phyloP scores from a whole-genome alignment of 805 yeast genomes.

The Ogataea parapolymorpha region DNA sequence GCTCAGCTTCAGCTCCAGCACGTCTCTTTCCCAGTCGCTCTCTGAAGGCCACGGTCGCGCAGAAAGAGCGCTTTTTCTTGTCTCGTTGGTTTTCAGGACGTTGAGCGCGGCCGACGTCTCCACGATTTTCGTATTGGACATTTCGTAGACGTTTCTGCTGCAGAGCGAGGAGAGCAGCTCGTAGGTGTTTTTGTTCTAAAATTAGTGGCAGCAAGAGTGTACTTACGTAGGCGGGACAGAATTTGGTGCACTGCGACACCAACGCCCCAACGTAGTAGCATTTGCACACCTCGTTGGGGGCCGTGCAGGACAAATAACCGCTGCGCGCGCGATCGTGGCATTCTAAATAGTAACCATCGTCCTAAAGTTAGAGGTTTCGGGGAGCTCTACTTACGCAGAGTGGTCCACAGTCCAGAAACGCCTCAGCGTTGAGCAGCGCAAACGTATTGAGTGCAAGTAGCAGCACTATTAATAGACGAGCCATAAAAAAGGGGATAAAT shows the following conservation, averaged over 20 bases:
- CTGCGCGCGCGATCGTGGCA: slow-evolving; percentile 23
- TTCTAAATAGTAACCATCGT: slow-evolving; percentile 22
- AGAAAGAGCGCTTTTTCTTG: slow-evolving; percentile 5
- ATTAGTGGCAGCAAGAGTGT: background rate
- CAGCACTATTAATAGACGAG: background rate
- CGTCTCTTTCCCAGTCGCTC: slow-evolving; percentile 21
- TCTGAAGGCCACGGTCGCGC: slow-evolving; percentile 21
- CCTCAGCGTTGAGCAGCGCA: slow-evolving; percentile 15
- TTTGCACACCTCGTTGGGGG: slow-evolving; percentile 24
- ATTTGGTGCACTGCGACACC: slow-evolving; percentile 21
- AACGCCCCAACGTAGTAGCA: slow-evolving; percentile 29
- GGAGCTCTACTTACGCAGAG: slow-evolving; percentile 18
- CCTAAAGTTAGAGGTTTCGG: slow-evolving; percentile 14
- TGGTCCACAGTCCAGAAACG: slow-evolving; percentile 23
- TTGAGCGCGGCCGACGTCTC: slow-evolving; percentile 4
- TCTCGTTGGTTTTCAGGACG: slow-evolving; percentile 4
- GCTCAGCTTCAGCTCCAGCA: slow-evolving; percentile 7
- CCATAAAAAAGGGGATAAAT: background rate
- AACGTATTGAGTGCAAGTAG: background rate
- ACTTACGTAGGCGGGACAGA: slow-evolving; percentile 25
- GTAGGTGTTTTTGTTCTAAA: slow-evolving; percentile 21
- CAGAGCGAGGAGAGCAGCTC: slow-evolving; percentile 22
- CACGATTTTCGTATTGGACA: slow-evolving; percentile 6
- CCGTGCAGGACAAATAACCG: slow-evolving; percentile 19
- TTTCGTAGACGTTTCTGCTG: slow-evolving; percentile 17